These are phyloP conservation scores for Allantophomopsis lycopodina DNA, from an alignment of 2,329 filamentous ascomycete genomes.

Conservation along the genomic window DNA sequence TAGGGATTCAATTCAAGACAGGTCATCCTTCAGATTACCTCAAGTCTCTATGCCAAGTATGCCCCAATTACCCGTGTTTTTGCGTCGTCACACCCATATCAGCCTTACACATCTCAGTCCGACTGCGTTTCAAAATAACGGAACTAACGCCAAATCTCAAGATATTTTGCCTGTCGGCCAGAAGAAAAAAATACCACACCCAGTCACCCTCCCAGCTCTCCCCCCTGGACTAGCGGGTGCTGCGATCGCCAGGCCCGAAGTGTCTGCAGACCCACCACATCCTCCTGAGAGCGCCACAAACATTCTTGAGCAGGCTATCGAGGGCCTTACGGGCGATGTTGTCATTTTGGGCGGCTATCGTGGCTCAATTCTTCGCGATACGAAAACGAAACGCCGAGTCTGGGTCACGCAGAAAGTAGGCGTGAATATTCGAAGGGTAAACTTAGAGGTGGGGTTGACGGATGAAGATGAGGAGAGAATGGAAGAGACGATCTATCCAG, in stretches of 20 bases:
- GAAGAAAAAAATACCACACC: slow-evolving; percentile 9
- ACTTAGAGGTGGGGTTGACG: slow-evolving; percentile 74
- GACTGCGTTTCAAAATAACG: slow-evolving; percentile 7
- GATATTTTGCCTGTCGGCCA: slow-evolving; percentile 12
- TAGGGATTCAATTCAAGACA: slow-evolving; percentile 72
- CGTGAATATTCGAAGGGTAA: slow-evolving; percentile 79
- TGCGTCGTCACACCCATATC: slow-evolving; percentile 3
- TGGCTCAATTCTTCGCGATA: slow-evolving; percentile 77
- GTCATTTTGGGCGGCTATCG: slow-evolving; percentile 85
- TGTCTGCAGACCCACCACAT: slow-evolving; percentile 26
- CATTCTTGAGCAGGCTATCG: slow-evolving; percentile 38
- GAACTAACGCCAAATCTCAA: slow-evolving; percentile 4
- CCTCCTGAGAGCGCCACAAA: slow-evolving; percentile 1
- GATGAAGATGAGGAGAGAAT: slow-evolving; percentile 73
- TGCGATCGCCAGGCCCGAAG: slow-evolving; percentile 6
- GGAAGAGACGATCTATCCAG: slow-evolving; percentile 70
- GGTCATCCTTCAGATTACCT: slow-evolving; percentile 61
- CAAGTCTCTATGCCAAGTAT: slow-evolving; percentile 33
- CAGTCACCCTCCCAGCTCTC: slow-evolving; percentile 8
- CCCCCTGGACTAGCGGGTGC: slow-evolving; percentile 8
- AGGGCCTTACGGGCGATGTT: slow-evolving; percentile 66
- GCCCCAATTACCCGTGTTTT: slow-evolving; percentile 23
- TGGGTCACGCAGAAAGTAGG: slow-evolving; percentile 94
- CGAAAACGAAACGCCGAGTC: slow-evolving; percentile 69
- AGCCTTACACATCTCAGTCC: slow-evolving; percentile 17